phyloP scores from a whole-genome alignment of 2,329 filamentous ascomycete genomes.

The Colletotrichum magnum region DNA sequence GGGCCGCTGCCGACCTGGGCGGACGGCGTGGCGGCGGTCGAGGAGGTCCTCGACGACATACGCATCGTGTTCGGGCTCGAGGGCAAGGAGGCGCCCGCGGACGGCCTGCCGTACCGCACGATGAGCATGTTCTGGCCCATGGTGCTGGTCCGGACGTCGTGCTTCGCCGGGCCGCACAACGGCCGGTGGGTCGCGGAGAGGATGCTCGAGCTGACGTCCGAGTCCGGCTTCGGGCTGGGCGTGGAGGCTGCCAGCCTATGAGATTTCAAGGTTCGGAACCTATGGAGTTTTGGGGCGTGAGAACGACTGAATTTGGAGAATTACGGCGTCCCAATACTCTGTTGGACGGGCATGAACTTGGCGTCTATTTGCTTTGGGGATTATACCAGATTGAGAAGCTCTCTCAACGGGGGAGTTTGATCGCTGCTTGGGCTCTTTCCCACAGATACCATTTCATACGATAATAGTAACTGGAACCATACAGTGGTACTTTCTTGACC shows the following conservation, averaged over 20 bases:
- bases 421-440: no score
- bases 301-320: no score
- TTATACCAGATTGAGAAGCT: no score
- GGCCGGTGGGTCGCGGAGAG: conserved; percentile 27
- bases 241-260: conserved; percentile 19
- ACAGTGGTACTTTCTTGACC: no score
- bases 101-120: conserved; percentile 26
- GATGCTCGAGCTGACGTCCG: conserved; percentile 30
- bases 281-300: no score
- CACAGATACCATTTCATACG: no score
- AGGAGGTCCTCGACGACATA: conserved; percentile 28
- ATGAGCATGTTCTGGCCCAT: conserved; percentile 38
- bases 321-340: no score
- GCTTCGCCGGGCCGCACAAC: conserved; percentile 25
- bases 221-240: conserved; percentile 28
- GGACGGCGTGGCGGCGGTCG: not conserved
- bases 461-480: no score
- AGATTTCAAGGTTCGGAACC: not conserved
- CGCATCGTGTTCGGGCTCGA: conserved; percentile 28
- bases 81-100: conserved; percentile 12
- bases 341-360: no score
- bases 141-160: conserved; percentile 29
- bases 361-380: no score
- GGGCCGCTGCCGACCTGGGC: conserved; percentile 12
- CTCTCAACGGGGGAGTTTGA: no score